These are phyloP conservation scores for Solanum arcanum DNA, from an alignment of 257 asterid genomes.

Conservation along the genomic window DNA sequence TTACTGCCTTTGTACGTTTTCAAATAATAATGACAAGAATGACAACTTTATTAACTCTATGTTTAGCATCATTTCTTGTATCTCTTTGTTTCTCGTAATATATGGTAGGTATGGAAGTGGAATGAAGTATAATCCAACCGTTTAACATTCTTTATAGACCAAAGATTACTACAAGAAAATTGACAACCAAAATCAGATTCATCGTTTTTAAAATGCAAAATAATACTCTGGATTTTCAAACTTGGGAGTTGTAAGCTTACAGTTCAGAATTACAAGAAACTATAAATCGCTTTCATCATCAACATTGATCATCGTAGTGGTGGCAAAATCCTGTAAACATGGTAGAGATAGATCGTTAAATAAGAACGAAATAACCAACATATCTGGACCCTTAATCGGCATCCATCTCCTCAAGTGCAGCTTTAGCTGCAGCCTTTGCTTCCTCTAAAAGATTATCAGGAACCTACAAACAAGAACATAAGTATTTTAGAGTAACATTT, in stretches of 20 bases:
- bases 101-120: neutral
- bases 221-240: neutral
- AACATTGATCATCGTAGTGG: neutral
- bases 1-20: neutral
- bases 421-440: conserved; percentile 85
- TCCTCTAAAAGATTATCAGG: conserved; percentile 69
- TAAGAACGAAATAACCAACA: neutral
- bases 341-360: neutral
- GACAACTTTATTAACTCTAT: neutral
- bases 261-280: neutral
- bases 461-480: conserved; percentile 29
- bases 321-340: neutral
- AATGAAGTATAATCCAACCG: neutral
- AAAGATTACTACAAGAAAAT: neutral
- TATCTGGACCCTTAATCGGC: conserved; percentile 42
- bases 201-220: neutral
- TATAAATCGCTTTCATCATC: neutral
- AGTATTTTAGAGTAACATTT: neutral
- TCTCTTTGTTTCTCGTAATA: neutral
- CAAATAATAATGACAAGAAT: neutral
- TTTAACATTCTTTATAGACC: neutral
- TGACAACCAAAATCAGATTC: neutral
- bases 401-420: conserved; percentile 98
- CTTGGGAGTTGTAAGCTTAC: neutral
- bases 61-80: neutral